These are phyloP conservation scores for Globisporangium irregulare DNA, from an alignment of 352 stramenopile species.

Conservation along the genomic window DNA sequence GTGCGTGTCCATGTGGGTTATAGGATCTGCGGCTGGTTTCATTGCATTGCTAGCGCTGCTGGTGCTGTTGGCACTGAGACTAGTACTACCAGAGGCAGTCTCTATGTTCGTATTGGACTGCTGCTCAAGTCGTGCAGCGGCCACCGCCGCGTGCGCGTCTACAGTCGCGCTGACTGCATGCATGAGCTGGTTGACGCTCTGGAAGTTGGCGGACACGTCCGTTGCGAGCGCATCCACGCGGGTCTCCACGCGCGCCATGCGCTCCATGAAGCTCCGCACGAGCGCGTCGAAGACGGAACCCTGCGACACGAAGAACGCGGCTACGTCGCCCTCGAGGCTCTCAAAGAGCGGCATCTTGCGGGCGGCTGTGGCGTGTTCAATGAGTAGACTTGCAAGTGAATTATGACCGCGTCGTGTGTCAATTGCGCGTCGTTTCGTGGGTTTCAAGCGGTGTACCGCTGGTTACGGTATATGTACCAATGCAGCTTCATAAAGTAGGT, in stretches of 20 bases:
- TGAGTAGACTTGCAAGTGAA: not conserved
- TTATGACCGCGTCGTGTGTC: not conserved
- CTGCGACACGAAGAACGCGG: conserved; percentile 69
- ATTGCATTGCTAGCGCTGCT: not conserved
- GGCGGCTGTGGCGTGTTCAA: not conserved
- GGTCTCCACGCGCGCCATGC: conserved; percentile 39
- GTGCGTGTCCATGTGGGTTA: conserved; percentile 21
- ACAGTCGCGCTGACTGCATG: conserved; percentile 15
- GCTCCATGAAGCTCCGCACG: conserved; percentile 54
- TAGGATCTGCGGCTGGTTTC: not conserved
- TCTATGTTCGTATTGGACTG: not conserved
- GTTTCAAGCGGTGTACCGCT: too few species aligned
- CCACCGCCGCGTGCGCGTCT: conserved; percentile 16
- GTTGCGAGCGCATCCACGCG: conserved; percentile 34
- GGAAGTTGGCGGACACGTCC: conserved; percentile 28
- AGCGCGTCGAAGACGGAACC: conserved; percentile 63
- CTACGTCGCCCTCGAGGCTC: conserved; percentile 52
- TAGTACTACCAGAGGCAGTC: not conserved
- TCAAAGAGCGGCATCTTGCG: conserved; percentile 62
- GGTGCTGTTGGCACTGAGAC: not conserved
- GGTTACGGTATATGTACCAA: too few species aligned
- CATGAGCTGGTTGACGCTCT: conserved; percentile 32
- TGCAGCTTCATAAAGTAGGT: too few species aligned
- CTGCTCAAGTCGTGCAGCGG: conserved; percentile 10
- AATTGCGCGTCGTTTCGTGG: not conserved